Percentiles rank a stretch among this genome's conserved stretches.
Conservation (phyloP, 805 yeast genomes). For the Kodamaea hsintzibuensis region DNA sequence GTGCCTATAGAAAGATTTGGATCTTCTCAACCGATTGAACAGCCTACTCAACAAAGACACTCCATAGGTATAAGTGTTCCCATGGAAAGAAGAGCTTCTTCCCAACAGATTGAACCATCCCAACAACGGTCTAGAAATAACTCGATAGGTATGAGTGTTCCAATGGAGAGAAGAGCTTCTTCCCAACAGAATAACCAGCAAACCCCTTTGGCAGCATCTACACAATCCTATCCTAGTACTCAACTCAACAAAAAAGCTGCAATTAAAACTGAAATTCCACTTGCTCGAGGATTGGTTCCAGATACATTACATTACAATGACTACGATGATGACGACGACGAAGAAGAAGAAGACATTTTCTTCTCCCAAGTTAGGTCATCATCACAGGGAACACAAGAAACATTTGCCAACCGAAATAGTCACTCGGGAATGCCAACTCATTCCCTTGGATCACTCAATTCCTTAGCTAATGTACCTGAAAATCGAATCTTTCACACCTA, state of each 20-base stretch:
- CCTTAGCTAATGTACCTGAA: neutral
- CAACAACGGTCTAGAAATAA: neutral
- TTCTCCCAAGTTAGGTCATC: neutral
- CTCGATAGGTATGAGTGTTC: neutral
- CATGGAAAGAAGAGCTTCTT: neutral
- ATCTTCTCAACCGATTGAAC: too few relatives aligned
- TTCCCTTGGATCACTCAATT: neutral
- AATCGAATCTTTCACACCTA: neutral
- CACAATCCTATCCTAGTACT: neutral
- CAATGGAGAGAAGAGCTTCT: neutral
- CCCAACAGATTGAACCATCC: neutral
- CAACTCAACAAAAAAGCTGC: neutral
- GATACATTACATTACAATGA: neutral
- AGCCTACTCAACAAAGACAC: too few relatives aligned
- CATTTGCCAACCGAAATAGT: neutral
- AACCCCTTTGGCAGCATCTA: neutral
- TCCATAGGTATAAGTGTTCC: neutral
- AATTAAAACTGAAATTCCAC: neutral
- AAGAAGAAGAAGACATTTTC: neutral
- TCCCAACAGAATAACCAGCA: neutral
- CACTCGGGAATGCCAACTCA: neutral
- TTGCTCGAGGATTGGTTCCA: neutral
- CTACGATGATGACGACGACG: slow-evolving; percentile 1
- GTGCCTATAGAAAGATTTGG: neutral
- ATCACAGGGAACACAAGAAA: neutral